Evolutionary conservation across 306 rosid genomes (phyloP).

Genomic region (Vigna reflexopilosa): DNA sequence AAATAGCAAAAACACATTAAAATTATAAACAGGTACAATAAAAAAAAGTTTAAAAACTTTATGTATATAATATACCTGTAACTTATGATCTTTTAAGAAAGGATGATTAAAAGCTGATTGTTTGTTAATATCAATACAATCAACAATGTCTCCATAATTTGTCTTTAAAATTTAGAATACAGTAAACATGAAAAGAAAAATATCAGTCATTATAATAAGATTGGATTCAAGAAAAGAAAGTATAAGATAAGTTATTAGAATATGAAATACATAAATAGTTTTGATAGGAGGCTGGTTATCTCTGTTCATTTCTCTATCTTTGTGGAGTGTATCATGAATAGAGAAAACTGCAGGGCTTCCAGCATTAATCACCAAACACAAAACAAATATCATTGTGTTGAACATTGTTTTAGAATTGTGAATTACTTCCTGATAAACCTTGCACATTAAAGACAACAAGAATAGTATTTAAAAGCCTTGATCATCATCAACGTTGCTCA

Average conservation of each 20-base stretch:
- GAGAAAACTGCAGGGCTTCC: background rate
- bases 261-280: conserved; percentile 34
- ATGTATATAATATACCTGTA: background rate
- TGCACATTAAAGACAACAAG: too few relatives aligned
- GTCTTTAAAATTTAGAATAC: background rate
- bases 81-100: conserved; percentile 22
- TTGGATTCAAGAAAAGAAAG: background rate
- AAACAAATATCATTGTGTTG: background rate
- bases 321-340: background rate
- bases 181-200: background rate
- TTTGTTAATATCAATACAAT: conserved; percentile 33
- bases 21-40: too few relatives aligned
- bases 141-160: conserved; percentile 3
- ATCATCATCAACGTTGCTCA: too few relatives aligned
- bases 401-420: background rate
- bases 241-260: too few relatives aligned
- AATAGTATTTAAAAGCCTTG: too few relatives aligned
- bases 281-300: conserved; percentile 14
- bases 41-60: too few relatives aligned
- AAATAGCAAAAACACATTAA: background rate
- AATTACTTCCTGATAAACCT: too few relatives aligned
- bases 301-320: background rate
- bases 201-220: background rate
- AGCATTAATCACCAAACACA: background rate
- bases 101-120: conserved; percentile 31